Conservation (phyloP, 345 rosid species). For the Hibiscus mutabilis region DNA sequence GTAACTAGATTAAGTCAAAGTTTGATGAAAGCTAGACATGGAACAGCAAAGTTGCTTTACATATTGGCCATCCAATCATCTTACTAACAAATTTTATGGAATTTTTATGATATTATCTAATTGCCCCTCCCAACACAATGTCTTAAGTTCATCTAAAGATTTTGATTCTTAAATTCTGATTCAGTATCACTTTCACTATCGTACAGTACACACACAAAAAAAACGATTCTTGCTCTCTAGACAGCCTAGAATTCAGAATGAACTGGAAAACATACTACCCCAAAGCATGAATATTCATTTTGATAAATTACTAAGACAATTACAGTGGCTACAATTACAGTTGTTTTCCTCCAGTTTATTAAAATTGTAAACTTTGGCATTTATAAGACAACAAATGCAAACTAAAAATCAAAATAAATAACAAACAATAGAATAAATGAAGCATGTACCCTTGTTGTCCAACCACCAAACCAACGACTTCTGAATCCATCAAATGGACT, state of each 20-base stretch:
- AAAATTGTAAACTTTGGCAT: neutral
- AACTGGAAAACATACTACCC: neutral
- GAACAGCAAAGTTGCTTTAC: neutral
- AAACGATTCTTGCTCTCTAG: neutral
- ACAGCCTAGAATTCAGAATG: neutral
- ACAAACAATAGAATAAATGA: neutral
- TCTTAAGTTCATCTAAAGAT: neutral
- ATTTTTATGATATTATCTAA: neutral
- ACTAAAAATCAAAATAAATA: neutral
- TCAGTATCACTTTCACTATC: neutral
- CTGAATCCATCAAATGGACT: slow-evolving; percentile 17
- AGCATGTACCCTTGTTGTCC: slow-evolving; percentile 29
- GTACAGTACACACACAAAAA: neutral
- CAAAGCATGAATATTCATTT: neutral
- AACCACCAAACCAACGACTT: slow-evolving; percentile 41
- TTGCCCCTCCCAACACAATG: neutral
- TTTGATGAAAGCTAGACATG: neutral
- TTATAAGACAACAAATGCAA: neutral
- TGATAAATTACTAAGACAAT: neutral
- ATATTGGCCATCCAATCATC: neutral
- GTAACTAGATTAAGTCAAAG: neutral
- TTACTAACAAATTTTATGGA: neutral
- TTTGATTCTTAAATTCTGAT: neutral
- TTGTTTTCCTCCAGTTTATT: neutral
- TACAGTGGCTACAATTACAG: neutral